Conservation (phyloP, 768 basidiomycete genomes). For the Albatrellus ellisii region DNA sequence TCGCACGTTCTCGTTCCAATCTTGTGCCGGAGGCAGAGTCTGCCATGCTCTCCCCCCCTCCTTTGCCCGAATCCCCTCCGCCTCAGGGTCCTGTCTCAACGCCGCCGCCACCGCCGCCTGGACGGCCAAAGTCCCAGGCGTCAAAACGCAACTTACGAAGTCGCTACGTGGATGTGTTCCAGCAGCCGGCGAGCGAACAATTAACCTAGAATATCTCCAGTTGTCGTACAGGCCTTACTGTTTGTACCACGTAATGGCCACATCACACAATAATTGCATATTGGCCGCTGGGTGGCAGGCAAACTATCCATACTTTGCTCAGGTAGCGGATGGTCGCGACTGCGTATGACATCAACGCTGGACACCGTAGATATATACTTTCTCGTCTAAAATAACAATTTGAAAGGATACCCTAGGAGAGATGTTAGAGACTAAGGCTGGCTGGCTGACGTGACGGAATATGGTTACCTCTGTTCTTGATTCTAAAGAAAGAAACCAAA, state of each 20-base stretch:
- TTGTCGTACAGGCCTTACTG: too few relatives aligned
- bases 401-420: constrained; percentile 64
- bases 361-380: not conserved
- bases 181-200: constrained; percentile 23
- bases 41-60: constrained; percentile 20
- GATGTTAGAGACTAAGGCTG: constrained; percentile 1
- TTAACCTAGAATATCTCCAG: constrained; percentile 1
- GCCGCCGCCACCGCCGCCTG: constrained; percentile 31
- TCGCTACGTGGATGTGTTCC: constrained; percentile 88
- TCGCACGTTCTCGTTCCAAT: constrained; percentile 49
- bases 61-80: constrained; percentile 17
- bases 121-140: constrained; percentile 41
- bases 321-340: too few relatives aligned
- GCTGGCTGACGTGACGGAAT: not conserved
- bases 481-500: constrained; percentile 72
- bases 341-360: too few relatives aligned
- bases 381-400: constrained; percentile 40
- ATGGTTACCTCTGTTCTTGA: constrained; percentile 76
- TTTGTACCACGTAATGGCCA: too few relatives aligned
- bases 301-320: too few relatives aligned
- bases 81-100: constrained; percentile 27
- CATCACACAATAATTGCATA: too few relatives aligned
- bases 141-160: constrained; percentile 69
- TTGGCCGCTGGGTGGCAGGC: not conserved
- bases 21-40: constrained; percentile 36